Percentiles rank a stretch among this genome's conserved stretches.
These are phyloP conservation scores for Scleroderma citrinum DNA, from an alignment of 768 basidiomycete genomes.

Conservation along the genomic window DNA sequence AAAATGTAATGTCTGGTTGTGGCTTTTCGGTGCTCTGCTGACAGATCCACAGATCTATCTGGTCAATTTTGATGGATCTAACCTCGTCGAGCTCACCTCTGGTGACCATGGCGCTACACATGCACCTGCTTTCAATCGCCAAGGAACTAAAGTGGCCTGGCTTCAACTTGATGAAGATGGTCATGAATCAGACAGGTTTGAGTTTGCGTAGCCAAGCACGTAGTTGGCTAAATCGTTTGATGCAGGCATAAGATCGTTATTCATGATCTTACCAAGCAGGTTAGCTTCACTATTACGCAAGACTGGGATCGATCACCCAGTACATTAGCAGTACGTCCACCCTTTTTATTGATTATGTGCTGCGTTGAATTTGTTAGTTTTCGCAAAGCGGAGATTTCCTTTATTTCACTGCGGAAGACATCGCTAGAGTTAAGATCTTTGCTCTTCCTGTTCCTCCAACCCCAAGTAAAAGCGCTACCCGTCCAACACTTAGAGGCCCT, in stretches of 20 bases:
- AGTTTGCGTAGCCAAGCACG: not conserved
- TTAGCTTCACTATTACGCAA: slow-evolving; percentile 70
- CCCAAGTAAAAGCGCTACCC: slow-evolving; percentile 46
- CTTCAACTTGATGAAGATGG: slow-evolving; percentile 83
- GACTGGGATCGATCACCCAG: slow-evolving; percentile 79
- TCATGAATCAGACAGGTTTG: slow-evolving; percentile 78
- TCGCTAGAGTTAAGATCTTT: slow-evolving; percentile 72
- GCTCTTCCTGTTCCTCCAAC: slow-evolving; percentile 61
- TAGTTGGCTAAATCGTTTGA: not conserved
- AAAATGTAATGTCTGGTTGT: slow-evolving; percentile 49
- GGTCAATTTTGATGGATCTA: slow-evolving; percentile 48
- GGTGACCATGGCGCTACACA: slow-evolving; percentile 82
- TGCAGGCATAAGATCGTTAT: slow-evolving; percentile 69
- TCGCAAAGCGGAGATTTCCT: slow-evolving; percentile 62
- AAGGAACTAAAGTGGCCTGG: slow-evolving; percentile 79
- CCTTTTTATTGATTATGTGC: not conserved
- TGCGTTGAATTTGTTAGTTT: slow-evolving; percentile 44
- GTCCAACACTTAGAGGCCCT: slow-evolving; percentile 37
- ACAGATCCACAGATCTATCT: slow-evolving; percentile 55
- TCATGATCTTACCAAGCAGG: slow-evolving; percentile 63
- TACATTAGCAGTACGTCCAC: slow-evolving; percentile 10
- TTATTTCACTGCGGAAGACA: slow-evolving; percentile 73
- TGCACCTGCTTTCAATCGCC: slow-evolving; percentile 59
- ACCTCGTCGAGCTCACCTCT: slow-evolving; percentile 67
- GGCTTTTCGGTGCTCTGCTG: not conserved